phyloP scores from a whole-genome alignment of 1,284 basidiomycete species.

The Termitomyces sp. region DNA sequence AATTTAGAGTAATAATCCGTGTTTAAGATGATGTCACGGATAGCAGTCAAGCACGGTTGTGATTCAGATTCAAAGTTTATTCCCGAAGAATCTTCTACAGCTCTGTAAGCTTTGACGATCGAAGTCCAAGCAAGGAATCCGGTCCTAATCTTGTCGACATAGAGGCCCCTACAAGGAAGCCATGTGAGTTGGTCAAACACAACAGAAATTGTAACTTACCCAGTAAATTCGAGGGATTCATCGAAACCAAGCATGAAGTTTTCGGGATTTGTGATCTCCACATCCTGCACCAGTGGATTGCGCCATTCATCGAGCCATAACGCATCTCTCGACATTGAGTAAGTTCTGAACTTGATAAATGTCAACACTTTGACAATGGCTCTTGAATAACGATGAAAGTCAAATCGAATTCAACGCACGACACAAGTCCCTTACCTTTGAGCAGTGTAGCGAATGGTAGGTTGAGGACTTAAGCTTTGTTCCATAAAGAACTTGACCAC shows the following conservation, averaged over 20 bases:
- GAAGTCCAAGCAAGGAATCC: constrained; percentile 87
- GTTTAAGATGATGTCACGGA: constrained; percentile 46
- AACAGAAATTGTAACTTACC: constrained; percentile 22
- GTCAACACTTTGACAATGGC: constrained; percentile 73
- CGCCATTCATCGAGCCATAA: constrained; percentile 78
- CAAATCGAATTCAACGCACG: constrained; percentile 2
- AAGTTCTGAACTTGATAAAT: constrained; percentile 83
- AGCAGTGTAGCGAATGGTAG: constrained; percentile 70
- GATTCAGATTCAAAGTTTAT: constrained; percentile 69
- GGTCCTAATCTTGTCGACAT: constrained; percentile 76
- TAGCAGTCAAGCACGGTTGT: constrained; percentile 51
- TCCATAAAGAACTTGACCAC: constrained; percentile 68
- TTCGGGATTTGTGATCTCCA: constrained; percentile 47
- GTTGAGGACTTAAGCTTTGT: constrained; percentile 74
- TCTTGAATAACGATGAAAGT: constrained; percentile 32
- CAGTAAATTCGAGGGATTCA: constrained; percentile 32
- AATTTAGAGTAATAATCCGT: constrained; percentile 61
- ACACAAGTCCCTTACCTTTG: constrained; percentile 50
- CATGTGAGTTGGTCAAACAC: constrained; percentile 2
- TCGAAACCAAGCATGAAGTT: constrained; percentile 45
- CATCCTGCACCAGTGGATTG: constrained; percentile 64
- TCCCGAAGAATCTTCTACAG: constrained; percentile 42
- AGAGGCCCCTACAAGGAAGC: constrained; percentile 36
- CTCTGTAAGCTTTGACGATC: constrained; percentile 66
- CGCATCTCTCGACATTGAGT: constrained; percentile 62